phyloP scores from a whole-genome alignment of 805 yeast species.

The Barnettozyma siamensis region DNA sequence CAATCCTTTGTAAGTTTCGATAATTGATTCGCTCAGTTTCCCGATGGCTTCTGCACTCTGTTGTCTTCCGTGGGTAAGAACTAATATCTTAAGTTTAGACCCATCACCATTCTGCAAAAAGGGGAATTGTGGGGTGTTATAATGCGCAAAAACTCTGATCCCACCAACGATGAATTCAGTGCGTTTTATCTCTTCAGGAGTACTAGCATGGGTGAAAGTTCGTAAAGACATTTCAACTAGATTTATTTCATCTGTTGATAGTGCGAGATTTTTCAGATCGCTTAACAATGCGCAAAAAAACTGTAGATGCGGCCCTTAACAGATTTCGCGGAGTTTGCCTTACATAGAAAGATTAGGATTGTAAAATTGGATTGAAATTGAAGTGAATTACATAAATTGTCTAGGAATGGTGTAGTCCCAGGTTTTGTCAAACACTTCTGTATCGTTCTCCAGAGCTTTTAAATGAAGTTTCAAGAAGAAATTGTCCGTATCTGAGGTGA shows the following conservation, averaged over 20 bases:
- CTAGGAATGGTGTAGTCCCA: conserved; percentile 34
- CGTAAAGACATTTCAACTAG: not conserved
- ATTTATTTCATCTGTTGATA: too few species aligned
- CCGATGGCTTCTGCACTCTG: conserved; percentile 2
- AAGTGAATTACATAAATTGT: conserved; percentile 26
- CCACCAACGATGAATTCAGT: not conserved
- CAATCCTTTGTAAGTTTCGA: not conserved
- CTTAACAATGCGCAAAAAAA: too few species aligned
- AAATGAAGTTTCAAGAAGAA: conserved; percentile 30
- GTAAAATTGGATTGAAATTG: too few species aligned
- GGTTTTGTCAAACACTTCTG: conserved; percentile 27
- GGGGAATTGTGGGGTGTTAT: not conserved
- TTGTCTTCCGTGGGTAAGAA: conserved; percentile 4
- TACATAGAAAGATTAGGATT: too few species aligned
- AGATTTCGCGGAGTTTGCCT: too few species aligned
- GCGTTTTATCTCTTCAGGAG: not conserved
- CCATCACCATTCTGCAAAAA: not conserved
- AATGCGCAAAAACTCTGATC: not conserved
- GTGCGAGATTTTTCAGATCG: too few species aligned
- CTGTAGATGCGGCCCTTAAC: too few species aligned
- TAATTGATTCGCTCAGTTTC: not conserved
- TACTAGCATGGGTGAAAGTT: not conserved
- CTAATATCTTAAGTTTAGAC: not conserved
- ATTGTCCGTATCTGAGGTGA: conserved; percentile 29
- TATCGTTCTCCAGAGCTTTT: conserved; percentile 31